These are phyloP conservation scores for Aspergillus floridensis DNA, from an alignment of 2,329 filamentous ascomycete species.

Conservation along the genomic window DNA sequence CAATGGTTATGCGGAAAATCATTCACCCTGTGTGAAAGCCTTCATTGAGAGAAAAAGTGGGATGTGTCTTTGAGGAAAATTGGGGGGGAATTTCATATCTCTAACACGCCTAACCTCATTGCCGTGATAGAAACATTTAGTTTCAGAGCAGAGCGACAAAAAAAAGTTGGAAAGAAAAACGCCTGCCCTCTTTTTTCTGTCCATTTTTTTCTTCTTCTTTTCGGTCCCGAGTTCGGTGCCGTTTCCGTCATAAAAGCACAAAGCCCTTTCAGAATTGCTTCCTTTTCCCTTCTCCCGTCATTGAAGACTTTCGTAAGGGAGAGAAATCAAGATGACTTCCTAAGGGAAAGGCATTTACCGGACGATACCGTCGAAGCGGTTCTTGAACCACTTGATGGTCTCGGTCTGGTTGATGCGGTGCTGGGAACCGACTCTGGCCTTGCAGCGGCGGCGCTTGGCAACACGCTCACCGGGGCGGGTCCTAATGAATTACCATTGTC, in stretches of 20 bases:
- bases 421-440: conserved; percentile 78
- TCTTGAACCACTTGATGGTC: conserved; percentile 98
- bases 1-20: conserved; percentile 57
- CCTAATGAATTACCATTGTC: conserved; percentile 43
- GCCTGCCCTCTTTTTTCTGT: conserved; percentile 20
- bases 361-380: conserved; percentile 97
- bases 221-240: conserved; percentile 23
- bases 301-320: background rate
- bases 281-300: background rate
- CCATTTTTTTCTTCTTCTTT: conserved; percentile 28
- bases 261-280: background rate
- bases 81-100: conserved; percentile 39
- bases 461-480: conserved; percentile 98
- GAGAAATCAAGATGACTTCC: background rate
- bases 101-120: conserved; percentile 41
- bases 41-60: conserved; percentile 52
- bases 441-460: conserved; percentile 86
- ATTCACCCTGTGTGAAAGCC: conserved; percentile 56
- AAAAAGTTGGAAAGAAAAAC: conserved; percentile 15
- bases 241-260: conserved; percentile 2
- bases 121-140: conserved; percentile 34
- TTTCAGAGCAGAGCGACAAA: conserved; percentile 27
- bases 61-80: conserved; percentile 35
- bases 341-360: conserved; percentile 64
- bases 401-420: conserved; percentile 94